These are phyloP conservation scores for Populus euphratica DNA, from an alignment of 345 rosid species.

Conservation along the genomic window DNA sequence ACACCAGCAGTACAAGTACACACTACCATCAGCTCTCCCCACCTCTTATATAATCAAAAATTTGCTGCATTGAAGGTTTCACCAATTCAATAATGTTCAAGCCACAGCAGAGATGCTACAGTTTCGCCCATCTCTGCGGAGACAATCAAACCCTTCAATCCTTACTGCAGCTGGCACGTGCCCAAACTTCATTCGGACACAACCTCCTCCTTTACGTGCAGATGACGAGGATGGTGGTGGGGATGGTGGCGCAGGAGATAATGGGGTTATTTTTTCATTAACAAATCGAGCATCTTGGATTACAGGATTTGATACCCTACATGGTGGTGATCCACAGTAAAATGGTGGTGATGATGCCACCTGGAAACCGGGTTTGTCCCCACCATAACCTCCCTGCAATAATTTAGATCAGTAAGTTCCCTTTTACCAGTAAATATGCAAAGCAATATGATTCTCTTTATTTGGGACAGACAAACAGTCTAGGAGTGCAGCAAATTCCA, in stretches of 20 bases:
- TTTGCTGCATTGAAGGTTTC: not conserved
- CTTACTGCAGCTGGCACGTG: slow-evolving; percentile 62
- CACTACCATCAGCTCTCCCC: slow-evolving; percentile 12
- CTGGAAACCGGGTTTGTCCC: slow-evolving; percentile 23
- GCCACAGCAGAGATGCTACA: slow-evolving; percentile 78
- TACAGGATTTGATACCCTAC: slow-evolving; percentile 61
- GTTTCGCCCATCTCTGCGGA: slow-evolving; percentile 47
- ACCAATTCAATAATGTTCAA: slow-evolving; percentile 15
- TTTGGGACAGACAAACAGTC: not conserved
- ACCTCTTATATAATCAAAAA: slow-evolving; percentile 16
- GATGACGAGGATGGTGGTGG: slow-evolving; percentile 24
- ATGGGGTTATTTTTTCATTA: slow-evolving; percentile 27
- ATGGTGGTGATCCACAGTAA: slow-evolving; percentile 73
- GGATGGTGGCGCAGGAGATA: slow-evolving; percentile 29
- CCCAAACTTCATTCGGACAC: slow-evolving; percentile 57
- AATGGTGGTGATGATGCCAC: slow-evolving; percentile 60
- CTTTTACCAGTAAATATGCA: not conserved
- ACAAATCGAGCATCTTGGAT: slow-evolving; percentile 63
- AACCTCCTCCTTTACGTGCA: slow-evolving; percentile 38
- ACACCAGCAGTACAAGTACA: not conserved
- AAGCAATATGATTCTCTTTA: not conserved
- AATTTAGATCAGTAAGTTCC: not conserved
- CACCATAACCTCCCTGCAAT: slow-evolving; percentile 46
- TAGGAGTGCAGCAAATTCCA: not conserved
- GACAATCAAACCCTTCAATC: slow-evolving; percentile 81